phyloP scores from a whole-genome alignment of 2,329 filamentous ascomycete genomes.

The Fusarium siculi region DNA sequence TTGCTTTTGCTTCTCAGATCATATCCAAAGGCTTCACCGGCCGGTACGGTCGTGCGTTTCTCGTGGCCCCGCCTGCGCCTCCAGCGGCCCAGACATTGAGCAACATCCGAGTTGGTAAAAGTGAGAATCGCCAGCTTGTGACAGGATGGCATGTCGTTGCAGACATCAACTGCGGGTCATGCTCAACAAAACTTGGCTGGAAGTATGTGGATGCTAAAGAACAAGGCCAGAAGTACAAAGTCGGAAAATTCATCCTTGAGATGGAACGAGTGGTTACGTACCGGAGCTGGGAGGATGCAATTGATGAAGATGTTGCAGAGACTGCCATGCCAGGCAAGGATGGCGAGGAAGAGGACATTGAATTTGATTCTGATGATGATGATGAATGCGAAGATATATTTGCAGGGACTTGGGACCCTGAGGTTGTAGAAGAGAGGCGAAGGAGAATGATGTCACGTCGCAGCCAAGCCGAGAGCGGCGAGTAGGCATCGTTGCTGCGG shows the following conservation, averaged over 20 bases:
- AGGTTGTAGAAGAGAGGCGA: constrained; percentile 60
- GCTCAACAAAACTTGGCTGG: constrained; percentile 70
- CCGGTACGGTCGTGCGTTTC: constrained; percentile 71
- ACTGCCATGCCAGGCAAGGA: constrained; percentile 15
- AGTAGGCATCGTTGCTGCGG: constrained; percentile 16
- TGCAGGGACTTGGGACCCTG: constrained; percentile 68
- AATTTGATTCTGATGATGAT: constrained; percentile 72
- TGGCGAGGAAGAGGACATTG: constrained; percentile 49
- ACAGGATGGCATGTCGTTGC: constrained; percentile 73
- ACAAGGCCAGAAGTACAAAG: constrained; percentile 70
- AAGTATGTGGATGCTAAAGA: constrained; percentile 74
- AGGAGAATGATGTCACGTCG: constrained; percentile 49
- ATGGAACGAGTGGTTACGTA: constrained; percentile 65
- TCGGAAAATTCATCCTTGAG: constrained; percentile 76
- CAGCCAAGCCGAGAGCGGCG: constrained; percentile 33
- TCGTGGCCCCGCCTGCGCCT: constrained; percentile 59
- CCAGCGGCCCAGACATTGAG: constrained; percentile 52
- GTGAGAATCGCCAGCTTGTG: constrained; percentile 67
- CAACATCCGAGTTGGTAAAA: constrained; percentile 66
- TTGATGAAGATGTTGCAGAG: constrained; percentile 16
- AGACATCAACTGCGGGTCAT: constrained; percentile 69
- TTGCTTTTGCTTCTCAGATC: constrained; percentile 70
- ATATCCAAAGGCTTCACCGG: constrained; percentile 75
- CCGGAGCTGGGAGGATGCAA: constrained; percentile 61
- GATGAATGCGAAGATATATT: constrained; percentile 76